Evolutionary conservation across 208 protist species (phyloP).

Genomic region (Trypanosoma mega): DNA sequence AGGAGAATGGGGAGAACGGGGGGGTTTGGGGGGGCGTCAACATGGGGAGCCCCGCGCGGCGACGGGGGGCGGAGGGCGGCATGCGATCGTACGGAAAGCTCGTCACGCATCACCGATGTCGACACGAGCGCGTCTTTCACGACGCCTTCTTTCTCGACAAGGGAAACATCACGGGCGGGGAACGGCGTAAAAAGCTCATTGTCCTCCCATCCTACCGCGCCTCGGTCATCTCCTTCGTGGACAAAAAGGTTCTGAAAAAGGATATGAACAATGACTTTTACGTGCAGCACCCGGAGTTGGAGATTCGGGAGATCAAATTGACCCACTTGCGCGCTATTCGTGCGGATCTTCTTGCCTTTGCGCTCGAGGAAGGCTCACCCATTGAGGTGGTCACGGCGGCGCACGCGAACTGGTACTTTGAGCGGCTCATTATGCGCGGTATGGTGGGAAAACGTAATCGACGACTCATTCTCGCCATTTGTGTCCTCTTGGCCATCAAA

Average conservation of each 20-base stretch:
- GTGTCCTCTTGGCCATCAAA: slow-evolving; percentile 78
- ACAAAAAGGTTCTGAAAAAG: slow-evolving; percentile 84
- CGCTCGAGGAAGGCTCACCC: slow-evolving; percentile 59
- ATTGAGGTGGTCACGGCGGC: slow-evolving; percentile 73
- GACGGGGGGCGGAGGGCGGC: slow-evolving; percentile 12
- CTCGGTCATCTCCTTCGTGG: slow-evolving; percentile 82
- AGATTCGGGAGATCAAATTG: slow-evolving; percentile 82
- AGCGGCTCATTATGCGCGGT: slow-evolving; percentile 70
- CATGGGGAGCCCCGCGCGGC: too few species aligned
- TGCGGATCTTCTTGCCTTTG: slow-evolving; percentile 69
- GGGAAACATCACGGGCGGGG: slow-evolving; percentile 83
- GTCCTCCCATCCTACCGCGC: slow-evolving; percentile 71
- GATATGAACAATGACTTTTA: slow-evolving; percentile 87
- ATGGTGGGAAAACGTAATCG: slow-evolving; percentile 84
- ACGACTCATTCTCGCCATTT: slow-evolving; percentile 64
- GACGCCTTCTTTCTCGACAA: slow-evolving; percentile 80
- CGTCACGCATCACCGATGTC: slow-evolving; percentile 39
- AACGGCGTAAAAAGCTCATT: slow-evolving; percentile 81
- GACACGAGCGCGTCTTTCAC: slow-evolving; percentile 59
- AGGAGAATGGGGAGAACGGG: too few species aligned
- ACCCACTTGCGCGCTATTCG: slow-evolving; percentile 77
- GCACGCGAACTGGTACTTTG: slow-evolving; percentile 89
- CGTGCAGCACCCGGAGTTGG: slow-evolving; percentile 79
- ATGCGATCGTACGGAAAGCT: slow-evolving; percentile 78
- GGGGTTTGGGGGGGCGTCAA: slow-evolving; percentile 3